Base-by-base conservation (phyloP, 768 basidiomycete species). In the Macrocybe gigantea region DNA sequence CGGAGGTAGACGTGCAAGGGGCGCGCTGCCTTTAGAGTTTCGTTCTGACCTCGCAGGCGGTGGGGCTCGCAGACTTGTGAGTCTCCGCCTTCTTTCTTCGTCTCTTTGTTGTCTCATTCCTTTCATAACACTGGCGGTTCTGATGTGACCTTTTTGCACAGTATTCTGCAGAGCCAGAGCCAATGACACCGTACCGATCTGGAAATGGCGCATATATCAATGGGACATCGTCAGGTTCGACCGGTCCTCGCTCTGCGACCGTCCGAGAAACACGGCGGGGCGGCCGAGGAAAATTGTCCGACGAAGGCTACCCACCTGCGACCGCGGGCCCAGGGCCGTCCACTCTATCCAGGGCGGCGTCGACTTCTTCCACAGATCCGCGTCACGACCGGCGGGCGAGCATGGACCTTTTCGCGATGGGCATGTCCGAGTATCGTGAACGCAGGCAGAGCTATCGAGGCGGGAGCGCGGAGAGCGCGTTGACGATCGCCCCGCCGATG, bases 391-490 rank as follows among this genome's bases (percentile, higher is more conserved):
- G 22, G 22, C 22, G 22, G 22, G 22, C 22, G 22, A 22, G 22
- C 22, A 22, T 22, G 22, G 22, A 22, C 22, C 22, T 22, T 22
- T 22, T 22, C 22, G 22, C 22, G 22, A 22, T 60, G 33, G 51
- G 50, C 0, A 59, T 59, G 60, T 43, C 49, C 2, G 58, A 56
- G 32, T 59, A 59, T 41, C 52, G 57, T 33, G 84, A 82, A 30
- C 66, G 77, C 29, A 65, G 75, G 38, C 86, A 86, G 58, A 71
- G 71, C 31, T 60, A 75, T 11, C 69, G 87, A 33, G 77, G 75
- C 0, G 87, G 87, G 5, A 88, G 84, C 59, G 83, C 80, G 2
- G 88, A 89, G 65, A 85, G 78, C 58, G 70, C 80, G 6, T 60
- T 85, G 29, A 64, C 63, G 12, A 54, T 60, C 6, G 67, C 66